phyloP scores from a whole-genome alignment of 768 basidiomycete genomes.

The Russula compacta region DNA sequence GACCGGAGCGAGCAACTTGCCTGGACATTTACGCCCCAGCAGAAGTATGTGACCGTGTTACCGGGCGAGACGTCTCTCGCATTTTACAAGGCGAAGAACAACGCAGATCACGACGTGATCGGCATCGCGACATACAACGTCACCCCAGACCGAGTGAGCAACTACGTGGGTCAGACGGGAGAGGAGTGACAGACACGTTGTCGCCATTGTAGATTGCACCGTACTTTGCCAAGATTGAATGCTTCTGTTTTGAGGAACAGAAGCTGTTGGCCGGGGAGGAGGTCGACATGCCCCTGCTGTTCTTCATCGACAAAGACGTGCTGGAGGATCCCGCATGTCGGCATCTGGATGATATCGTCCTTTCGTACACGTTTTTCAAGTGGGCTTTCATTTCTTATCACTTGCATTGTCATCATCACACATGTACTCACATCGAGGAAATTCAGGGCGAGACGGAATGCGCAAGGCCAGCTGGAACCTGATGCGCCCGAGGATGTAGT shows the following conservation, averaged over 20 bases:
- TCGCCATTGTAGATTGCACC: constrained; percentile 69
- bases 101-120: constrained; percentile 77
- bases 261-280: constrained; percentile 90
- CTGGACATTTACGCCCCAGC: constrained; percentile 89
- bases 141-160: constrained; percentile 80
- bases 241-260: constrained; percentile 99
- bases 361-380: constrained; percentile 99
- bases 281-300: constrained; percentile 95
- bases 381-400: constrained; percentile 29
- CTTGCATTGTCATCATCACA: background rate
- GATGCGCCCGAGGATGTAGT: constrained; percentile 77
- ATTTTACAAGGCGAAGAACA: constrained; percentile 91
- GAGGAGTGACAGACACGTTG: background rate
- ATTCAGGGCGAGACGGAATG: constrained; percentile 74
- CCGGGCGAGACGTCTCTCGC: constrained; percentile 95
- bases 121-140: constrained; percentile 99
- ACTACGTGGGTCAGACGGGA: background rate
- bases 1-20: constrained; percentile 83
- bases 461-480: constrained; percentile 79
- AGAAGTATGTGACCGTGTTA: constrained; percentile 80
- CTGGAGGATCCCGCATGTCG: constrained; percentile 86
- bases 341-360: constrained; percentile 80
- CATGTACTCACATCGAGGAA: background rate
- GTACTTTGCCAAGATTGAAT: constrained; percentile 98
- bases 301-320: constrained; percentile 98